Conservation (phyloP, 164 flowering plant genomes). For the Vitis rotundifolia region DNA sequence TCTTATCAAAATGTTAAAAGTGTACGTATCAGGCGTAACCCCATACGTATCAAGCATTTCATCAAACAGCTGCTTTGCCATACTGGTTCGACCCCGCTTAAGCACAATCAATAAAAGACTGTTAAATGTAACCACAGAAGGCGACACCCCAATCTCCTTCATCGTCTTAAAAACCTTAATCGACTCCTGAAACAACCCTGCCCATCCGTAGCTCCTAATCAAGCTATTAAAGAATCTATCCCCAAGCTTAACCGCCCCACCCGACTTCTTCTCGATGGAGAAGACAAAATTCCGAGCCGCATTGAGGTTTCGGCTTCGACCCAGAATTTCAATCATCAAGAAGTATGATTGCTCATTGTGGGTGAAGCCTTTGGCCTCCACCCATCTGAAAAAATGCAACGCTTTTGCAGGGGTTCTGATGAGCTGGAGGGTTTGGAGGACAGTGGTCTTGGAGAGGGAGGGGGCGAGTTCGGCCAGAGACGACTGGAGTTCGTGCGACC, state of each 20-base stretch:
- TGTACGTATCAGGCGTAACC: constrained; percentile 60
- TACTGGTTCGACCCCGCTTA: constrained; percentile 57
- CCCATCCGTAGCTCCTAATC: constrained; percentile 58
- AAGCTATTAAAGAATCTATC: constrained; percentile 67
- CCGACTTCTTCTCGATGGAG: constrained; percentile 48
- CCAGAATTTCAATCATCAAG: constrained; percentile 52
- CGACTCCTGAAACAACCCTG: constrained; percentile 68
- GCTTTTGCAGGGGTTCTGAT: constrained; percentile 52
- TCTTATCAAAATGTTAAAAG: constrained; percentile 71
- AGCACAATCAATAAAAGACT: constrained; percentile 54
- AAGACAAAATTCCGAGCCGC: constrained; percentile 63
- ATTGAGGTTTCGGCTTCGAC: constrained; percentile 54
- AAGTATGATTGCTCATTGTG: constrained; percentile 52
- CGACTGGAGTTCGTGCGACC: constrained; percentile 44
- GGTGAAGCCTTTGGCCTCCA: constrained; percentile 31
- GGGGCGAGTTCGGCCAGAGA: constrained; percentile 39
- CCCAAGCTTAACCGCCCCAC: constrained; percentile 37
- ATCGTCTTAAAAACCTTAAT: constrained; percentile 52
- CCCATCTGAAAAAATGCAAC: constrained; percentile 64
- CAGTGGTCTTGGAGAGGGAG: constrained; percentile 46
- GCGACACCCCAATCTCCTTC: constrained; percentile 53
- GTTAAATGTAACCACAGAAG: constrained; percentile 66
- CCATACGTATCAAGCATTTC: constrained; percentile 66
- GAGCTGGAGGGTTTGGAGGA: constrained; percentile 53
- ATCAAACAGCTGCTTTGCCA: constrained; percentile 54